Conservation (phyloP, 164 flowering plant genomes). For the Warburgia ugandensis region DNA sequence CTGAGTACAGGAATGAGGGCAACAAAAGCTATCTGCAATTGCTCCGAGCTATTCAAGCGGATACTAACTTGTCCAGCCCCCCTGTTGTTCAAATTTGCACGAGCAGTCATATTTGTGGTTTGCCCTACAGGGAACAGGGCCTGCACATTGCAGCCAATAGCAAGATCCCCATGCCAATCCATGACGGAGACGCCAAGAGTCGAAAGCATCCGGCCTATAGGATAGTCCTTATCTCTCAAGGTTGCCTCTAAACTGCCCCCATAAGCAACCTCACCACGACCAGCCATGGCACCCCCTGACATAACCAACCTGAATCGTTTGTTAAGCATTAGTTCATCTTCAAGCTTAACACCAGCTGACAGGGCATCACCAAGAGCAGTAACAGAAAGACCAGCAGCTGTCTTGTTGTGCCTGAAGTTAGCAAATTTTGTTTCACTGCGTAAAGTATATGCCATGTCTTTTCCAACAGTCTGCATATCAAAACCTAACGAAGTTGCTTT, state of each 20-base stretch:
- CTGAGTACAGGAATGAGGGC: conserved; percentile 62
- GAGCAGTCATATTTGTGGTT: conserved; percentile 53
- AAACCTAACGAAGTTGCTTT: conserved; percentile 80
- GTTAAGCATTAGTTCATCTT: conserved; percentile 64
- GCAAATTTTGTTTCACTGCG: conserved; percentile 72
- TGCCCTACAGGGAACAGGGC: conserved; percentile 82
- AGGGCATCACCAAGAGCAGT: conserved; percentile 71
- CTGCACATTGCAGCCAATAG: conserved; percentile 79
- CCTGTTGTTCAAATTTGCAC: conserved; percentile 76
- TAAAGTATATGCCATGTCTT: conserved; percentile 79
- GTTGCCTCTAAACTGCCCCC: conserved; percentile 95
- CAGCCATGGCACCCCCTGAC: conserved; percentile 83
- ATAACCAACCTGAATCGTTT: conserved; percentile 59
- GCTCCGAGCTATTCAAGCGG: conserved; percentile 83
- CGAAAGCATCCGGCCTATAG: conserved; percentile 64
- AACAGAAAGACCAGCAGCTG: conserved; percentile 69
- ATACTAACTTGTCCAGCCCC: conserved; percentile 85
- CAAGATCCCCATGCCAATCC: conserved; percentile 99
- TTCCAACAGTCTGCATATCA: conserved; percentile 89
- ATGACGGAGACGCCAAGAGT: conserved; percentile 81
- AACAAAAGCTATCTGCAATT: conserved; percentile 71
- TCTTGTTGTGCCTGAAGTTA: conserved; percentile 56
- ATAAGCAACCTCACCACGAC: conserved; percentile 87
- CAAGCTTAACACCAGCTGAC: conserved; percentile 79
- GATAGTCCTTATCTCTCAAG: conserved; percentile 76